Conservation (phyloP, 305 asterid species). For the Fraxinus sp. region DNA sequence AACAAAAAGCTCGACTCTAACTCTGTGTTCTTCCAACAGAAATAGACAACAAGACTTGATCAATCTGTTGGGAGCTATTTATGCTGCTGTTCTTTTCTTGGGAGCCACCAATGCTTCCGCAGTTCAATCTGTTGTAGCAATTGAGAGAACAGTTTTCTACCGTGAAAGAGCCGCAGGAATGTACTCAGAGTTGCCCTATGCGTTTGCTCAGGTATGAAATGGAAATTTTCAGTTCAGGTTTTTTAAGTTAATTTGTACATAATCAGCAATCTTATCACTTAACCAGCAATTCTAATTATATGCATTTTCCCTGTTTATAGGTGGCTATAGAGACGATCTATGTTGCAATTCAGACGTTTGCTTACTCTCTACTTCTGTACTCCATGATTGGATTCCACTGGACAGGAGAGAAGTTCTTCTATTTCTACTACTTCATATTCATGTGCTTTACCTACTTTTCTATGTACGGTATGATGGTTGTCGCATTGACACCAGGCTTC, state of each 20-base stretch:
- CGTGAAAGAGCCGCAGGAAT: slow-evolving; percentile 54
- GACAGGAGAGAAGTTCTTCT: slow-evolving; percentile 38
- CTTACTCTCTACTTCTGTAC: slow-evolving; percentile 40
- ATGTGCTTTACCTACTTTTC: slow-evolving; percentile 47
- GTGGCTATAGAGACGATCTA: slow-evolving; percentile 46
- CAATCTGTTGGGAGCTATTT: slow-evolving; percentile 45
- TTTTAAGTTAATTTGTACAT: background rate
- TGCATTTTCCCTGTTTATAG: slow-evolving; percentile 20
- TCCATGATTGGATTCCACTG: slow-evolving; percentile 49
- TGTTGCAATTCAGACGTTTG: slow-evolving; percentile 41
- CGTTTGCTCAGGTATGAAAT: slow-evolving; percentile 48
- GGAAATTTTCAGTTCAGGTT: background rate
- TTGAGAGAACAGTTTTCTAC: slow-evolving; percentile 49
- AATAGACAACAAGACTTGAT: slow-evolving; percentile 38
- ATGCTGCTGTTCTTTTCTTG: slow-evolving; percentile 46
- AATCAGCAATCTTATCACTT: background rate
- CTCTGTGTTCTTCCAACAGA: slow-evolving; percentile 20
- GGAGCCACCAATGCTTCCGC: slow-evolving; percentile 49
- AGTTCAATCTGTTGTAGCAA: slow-evolving; percentile 43
- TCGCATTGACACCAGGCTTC: slow-evolving; percentile 45
- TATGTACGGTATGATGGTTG: slow-evolving; percentile 53
- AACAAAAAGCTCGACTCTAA: background rate
- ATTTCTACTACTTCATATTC: slow-evolving; percentile 46
- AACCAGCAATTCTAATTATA: background rate
- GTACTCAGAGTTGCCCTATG: slow-evolving; percentile 51